Conservation (phyloP, 257 asterid species). For the Vinca minor region DNA sequence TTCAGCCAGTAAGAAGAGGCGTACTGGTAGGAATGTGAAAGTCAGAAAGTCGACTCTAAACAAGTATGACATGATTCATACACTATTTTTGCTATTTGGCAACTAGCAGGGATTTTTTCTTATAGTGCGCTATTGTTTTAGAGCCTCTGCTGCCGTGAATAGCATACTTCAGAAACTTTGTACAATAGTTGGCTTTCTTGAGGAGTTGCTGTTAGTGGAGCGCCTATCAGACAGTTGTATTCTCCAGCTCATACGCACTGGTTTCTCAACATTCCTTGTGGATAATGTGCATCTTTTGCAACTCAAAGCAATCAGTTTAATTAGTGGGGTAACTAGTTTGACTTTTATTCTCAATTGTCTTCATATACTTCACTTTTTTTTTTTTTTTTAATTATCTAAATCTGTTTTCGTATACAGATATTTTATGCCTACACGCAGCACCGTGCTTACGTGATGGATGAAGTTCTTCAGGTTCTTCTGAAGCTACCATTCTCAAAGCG, state of each 20-base stretch:
- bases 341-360: slow-evolving; percentile 21
- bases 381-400: slow-evolving; percentile 5
- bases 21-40: slow-evolving; percentile 51
- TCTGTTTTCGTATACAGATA: slow-evolving; percentile 42
- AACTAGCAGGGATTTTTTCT: neutral
- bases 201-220: slow-evolving; percentile 74
- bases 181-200: slow-evolving; percentile 74
- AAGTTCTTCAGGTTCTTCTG: slow-evolving; percentile 75
- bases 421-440: slow-evolving; percentile 66
- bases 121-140: slow-evolving; percentile 16
- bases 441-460: slow-evolving; percentile 89
- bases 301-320: slow-evolving; percentile 82
- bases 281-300: slow-evolving; percentile 92
- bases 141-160: slow-evolving; percentile 65
- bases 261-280: slow-evolving; percentile 80
- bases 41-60: slow-evolving; percentile 55
- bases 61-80: slow-evolving; percentile 33
- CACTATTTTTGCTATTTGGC: neutral
- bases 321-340: slow-evolving; percentile 74
- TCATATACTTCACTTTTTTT: slow-evolving; percentile 5
- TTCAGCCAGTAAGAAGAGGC: slow-evolving; percentile 73
- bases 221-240: slow-evolving; percentile 93
- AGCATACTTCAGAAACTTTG: slow-evolving; percentile 85
- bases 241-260: slow-evolving; percentile 82
- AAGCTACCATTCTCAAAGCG: slow-evolving; percentile 85